These are phyloP conservation scores for Dothideomycetes sp. DNA, from an alignment of 2,329 filamentous ascomycete species.

Conservation along the genomic window DNA sequence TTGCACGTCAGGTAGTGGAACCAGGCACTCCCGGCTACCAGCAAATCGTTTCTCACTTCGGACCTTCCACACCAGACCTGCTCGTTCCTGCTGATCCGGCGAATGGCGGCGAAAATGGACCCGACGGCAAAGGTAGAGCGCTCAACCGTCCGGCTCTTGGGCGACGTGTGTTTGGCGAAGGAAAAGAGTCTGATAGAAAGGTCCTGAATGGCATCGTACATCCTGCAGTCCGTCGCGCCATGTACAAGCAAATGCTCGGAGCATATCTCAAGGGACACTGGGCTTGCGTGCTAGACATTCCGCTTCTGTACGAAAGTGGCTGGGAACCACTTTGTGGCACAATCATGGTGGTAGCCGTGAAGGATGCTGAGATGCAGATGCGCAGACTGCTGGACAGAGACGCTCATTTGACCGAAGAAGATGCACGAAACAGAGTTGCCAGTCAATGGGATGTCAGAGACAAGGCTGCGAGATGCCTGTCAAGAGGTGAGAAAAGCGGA, in stretches of 20 bases:
- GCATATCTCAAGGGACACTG: slow-evolving; percentile 68
- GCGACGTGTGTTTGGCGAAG: slow-evolving; percentile 73
- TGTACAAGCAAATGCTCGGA: slow-evolving; percentile 64
- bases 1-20: slow-evolving; percentile 89
- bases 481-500: slow-evolving; percentile 53
- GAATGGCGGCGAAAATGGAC: slow-evolving; percentile 41
- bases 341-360: slow-evolving; percentile 78
- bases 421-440: slow-evolving; percentile 75
- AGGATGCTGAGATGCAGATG: slow-evolving; percentile 75
- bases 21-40: slow-evolving; percentile 79
- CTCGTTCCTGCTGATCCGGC: slow-evolving; percentile 51
- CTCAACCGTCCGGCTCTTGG: slow-evolving; percentile 83
- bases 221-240: slow-evolving; percentile 74
- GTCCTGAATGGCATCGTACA: slow-evolving; percentile 87
- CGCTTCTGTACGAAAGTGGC: slow-evolving; percentile 79
- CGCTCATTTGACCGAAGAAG: slow-evolving; percentile 67
- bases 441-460: slow-evolving; percentile 80
- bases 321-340: slow-evolving; percentile 80
- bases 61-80: slow-evolving; percentile 73
- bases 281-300: slow-evolving; percentile 89
- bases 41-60: slow-evolving; percentile 74
- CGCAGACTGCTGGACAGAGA: slow-evolving; percentile 65
- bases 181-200: slow-evolving; percentile 62
- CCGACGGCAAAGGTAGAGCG: slow-evolving; percentile 56
- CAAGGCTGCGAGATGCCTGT: slow-evolving; percentile 69